These are phyloP conservation scores for Phytophthora hybrid DNA, from an alignment of 352 stramenopile genomes.

Conservation along the genomic window DNA sequence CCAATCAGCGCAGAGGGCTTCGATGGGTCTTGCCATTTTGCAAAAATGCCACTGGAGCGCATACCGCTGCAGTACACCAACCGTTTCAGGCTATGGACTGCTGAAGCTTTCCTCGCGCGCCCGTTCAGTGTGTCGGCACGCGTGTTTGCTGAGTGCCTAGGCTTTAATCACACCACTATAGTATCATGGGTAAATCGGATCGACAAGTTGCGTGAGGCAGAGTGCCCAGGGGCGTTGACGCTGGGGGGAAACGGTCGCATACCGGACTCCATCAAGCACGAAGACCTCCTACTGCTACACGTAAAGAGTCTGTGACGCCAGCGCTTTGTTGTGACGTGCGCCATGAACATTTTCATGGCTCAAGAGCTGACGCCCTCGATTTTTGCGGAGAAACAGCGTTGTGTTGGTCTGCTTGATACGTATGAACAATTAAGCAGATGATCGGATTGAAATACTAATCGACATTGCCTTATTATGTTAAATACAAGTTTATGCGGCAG, in stretches of 20 bases:
- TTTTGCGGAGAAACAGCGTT: not conserved
- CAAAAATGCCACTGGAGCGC: not conserved
- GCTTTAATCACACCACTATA: not conserved
- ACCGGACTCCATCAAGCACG: not conserved
- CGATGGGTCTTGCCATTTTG: too few relatives aligned
- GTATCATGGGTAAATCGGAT: not conserved
- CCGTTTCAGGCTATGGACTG: not conserved
- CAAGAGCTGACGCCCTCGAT: not conserved
- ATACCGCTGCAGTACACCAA: not conserved
- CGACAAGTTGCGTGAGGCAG: not conserved
- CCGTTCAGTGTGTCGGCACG: not conserved
- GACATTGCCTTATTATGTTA: not conserved
- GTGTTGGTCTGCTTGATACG: not conserved
- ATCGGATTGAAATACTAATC: too few relatives aligned
- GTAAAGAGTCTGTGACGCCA: not conserved
- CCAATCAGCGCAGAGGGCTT: not conserved
- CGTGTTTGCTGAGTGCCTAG: not conserved
- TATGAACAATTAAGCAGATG: not conserved
- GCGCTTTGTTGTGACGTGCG: not conserved
- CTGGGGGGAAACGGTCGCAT: not conserved
- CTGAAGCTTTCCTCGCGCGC: not conserved
- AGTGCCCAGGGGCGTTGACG: not conserved
- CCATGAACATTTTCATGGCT: not conserved
- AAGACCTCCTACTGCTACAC: not conserved
- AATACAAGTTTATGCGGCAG: not conserved